Evolutionary conservation across 192 early-diverging fungal species (phyloP).

Genomic region (Dissophora ornata): DNA sequence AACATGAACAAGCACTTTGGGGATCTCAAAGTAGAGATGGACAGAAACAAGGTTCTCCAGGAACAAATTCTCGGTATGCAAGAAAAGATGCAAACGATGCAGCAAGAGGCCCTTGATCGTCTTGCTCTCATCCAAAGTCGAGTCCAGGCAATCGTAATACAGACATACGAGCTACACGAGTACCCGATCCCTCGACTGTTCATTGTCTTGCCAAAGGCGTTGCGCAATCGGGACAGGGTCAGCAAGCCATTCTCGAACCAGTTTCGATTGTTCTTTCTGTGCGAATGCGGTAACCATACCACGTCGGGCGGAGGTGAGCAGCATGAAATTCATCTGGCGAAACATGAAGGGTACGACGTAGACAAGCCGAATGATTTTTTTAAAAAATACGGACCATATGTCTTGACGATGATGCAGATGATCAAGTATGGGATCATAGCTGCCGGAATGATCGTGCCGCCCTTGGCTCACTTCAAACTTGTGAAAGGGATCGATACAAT

Average conservation of each 20-base stretch:
- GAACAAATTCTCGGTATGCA: background rate
- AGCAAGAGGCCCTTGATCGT: no score
- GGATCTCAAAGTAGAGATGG: background rate
- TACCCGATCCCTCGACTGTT: slow-evolving; percentile 11
- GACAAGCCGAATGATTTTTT: slow-evolving; percentile 11
- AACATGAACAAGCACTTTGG: background rate
- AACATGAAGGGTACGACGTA: slow-evolving; percentile 19
- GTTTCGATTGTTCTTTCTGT: slow-evolving; percentile 22
- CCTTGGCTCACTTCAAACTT: background rate
- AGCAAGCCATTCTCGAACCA: background rate
- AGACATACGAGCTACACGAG: slow-evolving; percentile 21
- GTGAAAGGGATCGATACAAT: background rate
- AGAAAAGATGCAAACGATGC: background rate
- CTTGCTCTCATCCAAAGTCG: background rate
- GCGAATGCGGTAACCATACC: slow-evolving; percentile 24
- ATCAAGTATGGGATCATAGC: slow-evolving; percentile 1
- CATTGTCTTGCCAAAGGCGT: slow-evolving; percentile 10
- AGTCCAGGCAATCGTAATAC: slow-evolving; percentile 8
- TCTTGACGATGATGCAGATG: slow-evolving; percentile 1
- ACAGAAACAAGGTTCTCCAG: slow-evolving; percentile 1
- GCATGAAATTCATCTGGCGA: slow-evolving; percentile 19
- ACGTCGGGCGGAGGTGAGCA: background rate
- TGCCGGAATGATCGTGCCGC: background rate
- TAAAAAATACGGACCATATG: background rate
- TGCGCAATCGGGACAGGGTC: background rate